phyloP scores from a whole-genome alignment of 441 rosid species.

The Eruca vesicaria region DNA sequence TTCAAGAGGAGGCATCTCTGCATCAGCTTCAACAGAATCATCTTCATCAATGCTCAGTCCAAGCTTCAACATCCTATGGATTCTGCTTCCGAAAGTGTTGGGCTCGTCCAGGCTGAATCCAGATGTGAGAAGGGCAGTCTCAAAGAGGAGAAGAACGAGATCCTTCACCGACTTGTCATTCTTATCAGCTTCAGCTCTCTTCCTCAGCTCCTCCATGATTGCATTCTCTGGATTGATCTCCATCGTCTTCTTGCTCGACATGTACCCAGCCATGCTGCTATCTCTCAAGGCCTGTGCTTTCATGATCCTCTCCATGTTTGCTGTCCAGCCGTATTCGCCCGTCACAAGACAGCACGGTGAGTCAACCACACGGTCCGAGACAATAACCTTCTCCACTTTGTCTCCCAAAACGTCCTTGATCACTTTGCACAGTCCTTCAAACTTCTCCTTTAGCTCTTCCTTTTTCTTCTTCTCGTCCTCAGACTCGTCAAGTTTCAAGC shows the following conservation, averaged over 20 bases:
- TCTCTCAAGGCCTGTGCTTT: constrained; percentile 71
- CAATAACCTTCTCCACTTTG: constrained; percentile 64
- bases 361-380: constrained; percentile 67
- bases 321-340: constrained; percentile 63
- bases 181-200: too few relatives aligned
- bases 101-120: not conserved
- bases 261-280: constrained; percentile 65
- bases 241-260: constrained; percentile 31
- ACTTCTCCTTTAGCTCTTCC: constrained; percentile 53
- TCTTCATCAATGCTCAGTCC: too few relatives aligned
- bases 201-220: too few relatives aligned
- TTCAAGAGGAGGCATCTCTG: not conserved
- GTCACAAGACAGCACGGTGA: constrained; percentile 71
- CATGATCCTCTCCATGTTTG: constrained; percentile 83
- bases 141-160: too few relatives aligned
- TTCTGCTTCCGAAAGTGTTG: too few relatives aligned
- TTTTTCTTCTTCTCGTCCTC: constrained; percentile 66
- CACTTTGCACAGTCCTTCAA: constrained; percentile 73
- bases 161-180: too few relatives aligned
- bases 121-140: not conserved
- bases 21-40: too few relatives aligned
- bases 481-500: constrained; percentile 55
- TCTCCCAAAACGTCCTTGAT: constrained; percentile 70
- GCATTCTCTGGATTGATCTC: not conserved
- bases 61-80: too few relatives aligned